Evolutionary conservation across 1,139 yeast species (phyloP).

Genomic region (Nakaseomyces nivariensis): DNA sequence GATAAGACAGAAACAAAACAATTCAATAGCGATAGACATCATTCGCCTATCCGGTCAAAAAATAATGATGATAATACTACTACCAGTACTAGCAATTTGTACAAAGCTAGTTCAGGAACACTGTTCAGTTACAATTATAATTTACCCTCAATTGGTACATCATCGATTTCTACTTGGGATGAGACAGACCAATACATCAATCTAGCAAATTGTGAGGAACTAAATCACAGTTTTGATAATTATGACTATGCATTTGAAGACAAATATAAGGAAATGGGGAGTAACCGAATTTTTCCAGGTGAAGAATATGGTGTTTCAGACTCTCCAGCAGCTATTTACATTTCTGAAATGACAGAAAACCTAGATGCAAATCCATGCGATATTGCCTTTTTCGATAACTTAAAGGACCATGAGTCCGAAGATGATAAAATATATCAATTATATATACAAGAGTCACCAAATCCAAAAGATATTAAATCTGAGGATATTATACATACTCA

Average conservation of each 20-base stretch:
- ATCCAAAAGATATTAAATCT: background rate
- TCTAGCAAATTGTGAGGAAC: background rate
- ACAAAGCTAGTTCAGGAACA: background rate
- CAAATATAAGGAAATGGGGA: background rate
- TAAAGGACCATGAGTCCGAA: background rate
- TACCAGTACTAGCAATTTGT: background rate
- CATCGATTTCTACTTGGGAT: background rate
- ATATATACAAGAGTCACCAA: background rate
- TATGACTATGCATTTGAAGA: background rate
- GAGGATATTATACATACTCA: slow-evolving; percentile 3
- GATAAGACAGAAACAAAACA: background rate
- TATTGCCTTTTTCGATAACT: background rate
- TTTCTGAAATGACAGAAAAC: background rate
- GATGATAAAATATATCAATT: background rate
- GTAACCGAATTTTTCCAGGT: background rate
- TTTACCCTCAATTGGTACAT: background rate
- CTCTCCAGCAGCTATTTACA: background rate
- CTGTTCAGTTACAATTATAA: background rate
- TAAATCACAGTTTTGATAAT: too few relatives aligned
- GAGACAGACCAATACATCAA: background rate
- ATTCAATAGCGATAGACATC: background rate
- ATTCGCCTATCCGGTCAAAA: background rate
- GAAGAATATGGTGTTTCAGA: background rate
- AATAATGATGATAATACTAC: background rate
- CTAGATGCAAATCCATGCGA: background rate